phyloP scores from a whole-genome alignment of 305 asterid genomes.

The Plantago coronopus region DNA sequence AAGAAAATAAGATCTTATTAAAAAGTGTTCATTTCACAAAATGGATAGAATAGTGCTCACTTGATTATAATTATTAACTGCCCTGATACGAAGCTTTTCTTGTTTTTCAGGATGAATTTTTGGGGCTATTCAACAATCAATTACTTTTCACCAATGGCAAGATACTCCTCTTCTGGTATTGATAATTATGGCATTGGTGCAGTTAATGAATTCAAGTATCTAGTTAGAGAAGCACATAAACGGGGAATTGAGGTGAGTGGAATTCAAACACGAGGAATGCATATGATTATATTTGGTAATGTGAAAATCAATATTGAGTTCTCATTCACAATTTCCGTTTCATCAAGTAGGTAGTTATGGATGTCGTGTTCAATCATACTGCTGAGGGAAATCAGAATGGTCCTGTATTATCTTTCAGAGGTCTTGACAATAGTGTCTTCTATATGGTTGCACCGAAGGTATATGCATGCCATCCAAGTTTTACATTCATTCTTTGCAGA shows the following conservation, averaged over 20 bases:
- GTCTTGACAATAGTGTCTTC: constrained; percentile 85
- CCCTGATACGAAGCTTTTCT: constrained; percentile 23
- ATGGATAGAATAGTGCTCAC: too few species aligned
- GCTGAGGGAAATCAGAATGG: constrained; percentile 99
- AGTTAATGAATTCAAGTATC: constrained; percentile 78
- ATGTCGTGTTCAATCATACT: constrained; percentile 95
- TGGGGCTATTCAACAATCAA: constrained; percentile 98
- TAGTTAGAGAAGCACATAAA: constrained; percentile 94
- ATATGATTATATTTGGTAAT: constrained; percentile 8
- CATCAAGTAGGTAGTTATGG: constrained; percentile 81
- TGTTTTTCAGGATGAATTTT: constrained; percentile 69
- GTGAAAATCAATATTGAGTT: constrained; percentile 18
- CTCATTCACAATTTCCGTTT: constrained; percentile 20
- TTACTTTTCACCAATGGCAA: constrained; percentile 94
- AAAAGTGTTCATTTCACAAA: too few species aligned
- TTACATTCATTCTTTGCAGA: constrained; percentile 2
- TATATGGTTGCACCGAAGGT: constrained; percentile 98
- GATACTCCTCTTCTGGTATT: constrained; percentile 71
- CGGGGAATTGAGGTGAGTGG: constrained; percentile 81
- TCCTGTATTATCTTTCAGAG: constrained; percentile 76
- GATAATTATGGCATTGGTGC: constrained; percentile 63
- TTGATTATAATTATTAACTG: too few species aligned
- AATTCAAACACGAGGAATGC: too few species aligned
- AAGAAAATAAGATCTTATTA: too few species aligned
- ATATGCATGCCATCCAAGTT: constrained; percentile 11